These are phyloP conservation scores for Solanum appendiculatum DNA, from an alignment of 257 asterid genomes.

Conservation along the genomic window DNA sequence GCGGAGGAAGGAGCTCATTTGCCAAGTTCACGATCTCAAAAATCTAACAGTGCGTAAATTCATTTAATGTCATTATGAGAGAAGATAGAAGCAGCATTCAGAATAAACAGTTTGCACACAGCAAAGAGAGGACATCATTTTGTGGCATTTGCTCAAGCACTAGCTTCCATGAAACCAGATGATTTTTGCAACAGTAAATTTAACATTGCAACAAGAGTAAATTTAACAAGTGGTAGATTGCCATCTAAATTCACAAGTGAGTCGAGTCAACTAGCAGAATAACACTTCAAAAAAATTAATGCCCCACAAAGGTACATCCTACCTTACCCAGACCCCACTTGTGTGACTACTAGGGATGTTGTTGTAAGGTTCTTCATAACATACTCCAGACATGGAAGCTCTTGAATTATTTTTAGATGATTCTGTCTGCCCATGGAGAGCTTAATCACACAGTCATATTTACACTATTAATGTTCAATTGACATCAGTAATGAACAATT, in stretches of 20 bases:
- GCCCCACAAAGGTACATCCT: not conserved
- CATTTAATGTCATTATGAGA: not conserved
- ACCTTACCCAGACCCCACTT: not conserved
- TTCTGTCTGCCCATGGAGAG: not conserved
- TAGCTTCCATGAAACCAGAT: not conserved
- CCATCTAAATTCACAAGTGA: not conserved
- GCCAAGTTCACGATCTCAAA: conserved; percentile 98
- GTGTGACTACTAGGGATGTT: not conserved
- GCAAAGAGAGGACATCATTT: not conserved
- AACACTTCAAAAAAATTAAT: not conserved
- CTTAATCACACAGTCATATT: not conserved
- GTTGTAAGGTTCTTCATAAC: not conserved
- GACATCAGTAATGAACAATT: not conserved
- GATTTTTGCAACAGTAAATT: not conserved
- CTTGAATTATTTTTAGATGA: not conserved
- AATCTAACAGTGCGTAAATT: conserved; percentile 30
- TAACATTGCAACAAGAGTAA: not conserved
- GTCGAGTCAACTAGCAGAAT: not conserved
- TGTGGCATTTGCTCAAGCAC: not conserved
- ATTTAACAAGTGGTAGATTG: not conserved
- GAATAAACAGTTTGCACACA: not conserved
- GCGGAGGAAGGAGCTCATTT: conserved; percentile 94
- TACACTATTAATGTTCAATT: not conserved
- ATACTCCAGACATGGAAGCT: not conserved
- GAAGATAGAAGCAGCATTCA: not conserved